phyloP scores from a whole-genome alignment of 116 monocot genomes.

The Posidonia oceanica region DNA sequence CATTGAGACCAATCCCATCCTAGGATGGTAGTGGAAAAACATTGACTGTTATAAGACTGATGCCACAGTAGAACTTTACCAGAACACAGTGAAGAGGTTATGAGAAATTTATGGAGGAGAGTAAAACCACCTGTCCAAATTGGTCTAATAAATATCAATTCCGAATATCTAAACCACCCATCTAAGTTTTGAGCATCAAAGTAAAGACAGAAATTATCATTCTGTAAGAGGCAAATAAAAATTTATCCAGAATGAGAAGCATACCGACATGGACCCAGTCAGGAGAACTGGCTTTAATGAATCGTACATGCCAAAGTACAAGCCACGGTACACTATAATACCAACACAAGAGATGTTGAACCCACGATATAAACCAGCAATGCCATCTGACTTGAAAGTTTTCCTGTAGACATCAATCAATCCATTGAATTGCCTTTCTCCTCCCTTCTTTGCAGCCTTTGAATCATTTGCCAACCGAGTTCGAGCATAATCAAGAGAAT shows the following conservation, averaged over 20 bases:
- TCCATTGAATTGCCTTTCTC: constrained; percentile 66
- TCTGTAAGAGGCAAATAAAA: not conserved
- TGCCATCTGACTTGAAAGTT: constrained; percentile 49
- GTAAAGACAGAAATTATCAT: not conserved
- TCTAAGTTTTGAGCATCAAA: no score
- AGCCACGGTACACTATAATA: constrained; percentile 50
- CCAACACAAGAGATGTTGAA: constrained; percentile 62
- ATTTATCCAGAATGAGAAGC: not conserved
- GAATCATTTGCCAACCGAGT: constrained; percentile 64
- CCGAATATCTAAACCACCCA: no score
- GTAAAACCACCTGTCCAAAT: no score
- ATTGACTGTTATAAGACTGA: no score
- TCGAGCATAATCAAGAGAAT: constrained; percentile 74
- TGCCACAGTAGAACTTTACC: no score
- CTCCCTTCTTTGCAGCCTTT: constrained; percentile 61
- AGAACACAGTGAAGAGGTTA: no score
- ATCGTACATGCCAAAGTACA: constrained; percentile 44
- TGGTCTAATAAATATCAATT: no score
- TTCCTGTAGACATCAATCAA: constrained; percentile 71
- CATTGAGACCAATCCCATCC: no score
- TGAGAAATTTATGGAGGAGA: no score
- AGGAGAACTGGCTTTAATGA: constrained; percentile 17
- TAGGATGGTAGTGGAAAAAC: no score
- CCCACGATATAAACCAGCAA: constrained; percentile 53
- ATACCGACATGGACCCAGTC: constrained; percentile 7